A percentile compares a stretch with the other conserved stretches of the same genome.
Conservation (phyloP, 768 basidiomycete genomes). For the Podaxis sp. region DNA sequence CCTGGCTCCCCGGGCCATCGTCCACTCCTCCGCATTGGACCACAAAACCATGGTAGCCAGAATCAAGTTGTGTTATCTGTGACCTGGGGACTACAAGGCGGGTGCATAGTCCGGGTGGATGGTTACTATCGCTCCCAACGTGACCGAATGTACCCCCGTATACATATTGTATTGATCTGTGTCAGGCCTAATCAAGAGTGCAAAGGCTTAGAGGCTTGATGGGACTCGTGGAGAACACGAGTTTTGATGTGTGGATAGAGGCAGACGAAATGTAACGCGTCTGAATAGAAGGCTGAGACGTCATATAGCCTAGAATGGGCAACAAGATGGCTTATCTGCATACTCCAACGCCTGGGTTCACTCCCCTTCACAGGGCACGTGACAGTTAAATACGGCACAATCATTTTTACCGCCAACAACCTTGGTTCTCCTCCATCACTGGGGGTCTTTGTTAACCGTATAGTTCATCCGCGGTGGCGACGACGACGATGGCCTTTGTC, state of each 20-base stretch:
- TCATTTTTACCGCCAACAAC: conserved; percentile 3
- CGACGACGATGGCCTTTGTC: conserved; percentile 27
- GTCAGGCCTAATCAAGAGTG: not conserved
- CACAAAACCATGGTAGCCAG: conserved; percentile 6
- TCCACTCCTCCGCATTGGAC: conserved; percentile 5
- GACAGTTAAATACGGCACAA: conserved; percentile 10
- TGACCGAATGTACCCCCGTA: not conserved
- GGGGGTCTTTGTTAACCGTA: not conserved
- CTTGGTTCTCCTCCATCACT: conserved; percentile 14
- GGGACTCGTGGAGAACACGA: conserved; percentile 3
- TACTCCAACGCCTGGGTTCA: not conserved
- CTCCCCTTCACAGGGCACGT: not conserved
- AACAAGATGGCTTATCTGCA: conserved; percentile 4
- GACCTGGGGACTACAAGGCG: no score
- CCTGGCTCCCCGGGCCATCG: conserved; percentile 32
- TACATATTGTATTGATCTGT: not conserved
- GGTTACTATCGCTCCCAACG: no score
- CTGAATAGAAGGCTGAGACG: conserved; percentile 1
- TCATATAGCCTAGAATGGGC: not conserved
- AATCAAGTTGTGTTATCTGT: conserved; percentile 22
- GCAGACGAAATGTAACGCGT: not conserved
- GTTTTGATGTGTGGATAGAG: conserved; percentile 4
- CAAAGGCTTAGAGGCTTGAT: not conserved
- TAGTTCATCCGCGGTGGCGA: conserved; percentile 17
- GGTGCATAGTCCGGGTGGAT: no score